Conservation (phyloP, 1,139 yeast genomes). For the Eremothecium coryli region DNA sequence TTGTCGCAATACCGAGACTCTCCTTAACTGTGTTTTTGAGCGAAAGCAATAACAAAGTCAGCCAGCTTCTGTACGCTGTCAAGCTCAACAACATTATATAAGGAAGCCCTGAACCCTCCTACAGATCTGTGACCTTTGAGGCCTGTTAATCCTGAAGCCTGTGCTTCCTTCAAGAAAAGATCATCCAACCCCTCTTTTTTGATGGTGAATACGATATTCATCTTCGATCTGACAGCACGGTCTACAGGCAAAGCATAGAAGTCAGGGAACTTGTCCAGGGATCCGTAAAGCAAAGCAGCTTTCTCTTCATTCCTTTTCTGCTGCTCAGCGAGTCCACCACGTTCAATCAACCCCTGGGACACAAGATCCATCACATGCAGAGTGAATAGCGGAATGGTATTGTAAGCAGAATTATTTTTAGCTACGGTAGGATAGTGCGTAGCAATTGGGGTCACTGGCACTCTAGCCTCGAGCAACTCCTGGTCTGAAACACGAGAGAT, state of each 20-base stretch:
- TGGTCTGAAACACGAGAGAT: constrained; percentile 48
- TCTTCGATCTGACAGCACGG: constrained; percentile 57
- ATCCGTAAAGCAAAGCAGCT: constrained; percentile 51
- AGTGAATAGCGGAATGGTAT: constrained; percentile 90
- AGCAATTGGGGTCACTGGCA: constrained; percentile 82
- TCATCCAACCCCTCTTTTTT: constrained; percentile 53
- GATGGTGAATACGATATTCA: constrained; percentile 89
- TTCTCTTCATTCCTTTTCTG: constrained; percentile 50
- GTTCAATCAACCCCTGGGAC: constrained; percentile 47
- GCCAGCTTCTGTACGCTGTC: constrained; percentile 55
- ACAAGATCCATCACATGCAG: constrained; percentile 78
- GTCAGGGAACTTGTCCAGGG: constrained; percentile 55
- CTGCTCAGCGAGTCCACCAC: constrained; percentile 55
- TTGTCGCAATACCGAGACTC: background rate
- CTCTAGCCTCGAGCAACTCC: constrained; percentile 45
- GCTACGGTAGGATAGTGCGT: constrained; percentile 81
- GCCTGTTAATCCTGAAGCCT: constrained; percentile 52
- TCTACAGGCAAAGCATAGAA: constrained; percentile 62
- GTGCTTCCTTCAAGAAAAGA: constrained; percentile 57
- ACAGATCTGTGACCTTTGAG: constrained; percentile 95
- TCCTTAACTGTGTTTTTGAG: constrained; percentile 28
- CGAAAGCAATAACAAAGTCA: constrained; percentile 56
- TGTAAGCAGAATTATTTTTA: constrained; percentile 83
- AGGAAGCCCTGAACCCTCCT: constrained; percentile 92
- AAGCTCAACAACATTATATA: constrained; percentile 75